Evolutionary conservation across 331 rosid genomes (phyloP), one percentile per base, ranked within the genome.

Genomic region (Rhamnella rubrinervis): DNA sequence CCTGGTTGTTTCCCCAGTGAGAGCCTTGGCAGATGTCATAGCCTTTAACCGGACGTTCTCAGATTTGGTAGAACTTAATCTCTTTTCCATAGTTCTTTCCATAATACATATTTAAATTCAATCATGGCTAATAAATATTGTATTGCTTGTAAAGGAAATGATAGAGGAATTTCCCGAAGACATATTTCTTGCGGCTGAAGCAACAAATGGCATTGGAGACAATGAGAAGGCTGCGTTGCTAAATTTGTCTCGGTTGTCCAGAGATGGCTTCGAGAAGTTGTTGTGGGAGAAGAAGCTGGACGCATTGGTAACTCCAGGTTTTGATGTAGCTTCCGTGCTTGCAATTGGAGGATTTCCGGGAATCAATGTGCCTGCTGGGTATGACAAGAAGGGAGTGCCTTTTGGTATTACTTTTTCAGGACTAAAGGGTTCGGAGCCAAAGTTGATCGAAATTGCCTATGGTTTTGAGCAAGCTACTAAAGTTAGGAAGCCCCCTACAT

Each of bases 261-360:
- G 49, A 12, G 68, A 74, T 59, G 91, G 96, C 21, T 79, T 88
- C 60, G 89, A 75, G 83, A 86, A 91, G 37, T 25, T 81, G 25
- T 69, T 84, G 87, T 53, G 1, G 71, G 68, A 19, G 46, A 65
- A 84, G 8, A 74, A 81, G 58, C 72, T 90, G 65, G 97, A 86
- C 63, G 91, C 96, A 0, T 70, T 91, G 80, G 88, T 86, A 68
- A 73, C 57, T 63, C 85, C 84, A 2, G 63, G 78, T 1, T 14
- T 57, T 0, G 1, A 13, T 76, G 66, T 53, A 41, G 56, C 83
- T 31, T 2, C 8, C 0, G 55, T 83, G 23, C 91, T 88, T 31
- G 89, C 89, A 4, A 77, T 74, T 6, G 92, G 96, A 49, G 89
- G 96, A 0, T 78, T 83, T 59, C 95, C 96, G 5, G 97, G 86